These are phyloP conservation scores for Aegilops longissima DNA, from an alignment of 176 grass and related monocot species.

Conservation along the genomic window DNA sequence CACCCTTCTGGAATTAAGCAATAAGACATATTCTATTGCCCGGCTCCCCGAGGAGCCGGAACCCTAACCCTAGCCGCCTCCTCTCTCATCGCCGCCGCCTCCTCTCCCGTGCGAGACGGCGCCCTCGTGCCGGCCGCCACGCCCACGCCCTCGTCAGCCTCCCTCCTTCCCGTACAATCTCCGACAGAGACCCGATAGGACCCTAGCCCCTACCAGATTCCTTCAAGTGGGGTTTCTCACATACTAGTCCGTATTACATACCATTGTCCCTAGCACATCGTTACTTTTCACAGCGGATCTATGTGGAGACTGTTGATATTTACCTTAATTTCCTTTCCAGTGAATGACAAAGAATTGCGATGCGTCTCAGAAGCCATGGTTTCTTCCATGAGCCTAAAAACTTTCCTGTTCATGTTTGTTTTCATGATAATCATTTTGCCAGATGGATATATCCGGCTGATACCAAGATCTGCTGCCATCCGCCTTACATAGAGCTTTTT, in stretches of 20 bases:
- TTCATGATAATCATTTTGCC: conserved; percentile 74
- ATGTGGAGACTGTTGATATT: not conserved
- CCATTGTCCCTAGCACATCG: not conserved
- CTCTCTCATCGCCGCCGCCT: no score
- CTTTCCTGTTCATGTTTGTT: conserved; percentile 81
- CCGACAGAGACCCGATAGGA: no score
- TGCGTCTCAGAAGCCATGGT: conserved; percentile 74
- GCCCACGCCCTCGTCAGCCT: no score
- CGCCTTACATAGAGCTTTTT: conserved; percentile 91
- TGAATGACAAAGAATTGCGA: conserved; percentile 59
- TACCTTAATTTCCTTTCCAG: conserved; percentile 86
- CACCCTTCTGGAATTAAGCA: no score
- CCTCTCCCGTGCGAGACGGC: no score
- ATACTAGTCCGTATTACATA: not conserved
- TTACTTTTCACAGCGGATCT: not conserved
- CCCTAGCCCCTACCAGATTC: not conserved
- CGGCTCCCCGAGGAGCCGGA: no score
- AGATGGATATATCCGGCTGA: conserved; percentile 63
- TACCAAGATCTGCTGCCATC: conserved; percentile 95
- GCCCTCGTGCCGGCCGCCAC: no score
- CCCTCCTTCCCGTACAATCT: no score
- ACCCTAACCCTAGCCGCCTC: no score
- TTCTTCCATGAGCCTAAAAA: conserved; percentile 89
- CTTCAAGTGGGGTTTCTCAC: not conserved
- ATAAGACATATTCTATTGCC: no score